These are phyloP conservation scores for Angomonas deanei DNA, from an alignment of 208 protist genomes.

Conservation along the genomic window DNA sequence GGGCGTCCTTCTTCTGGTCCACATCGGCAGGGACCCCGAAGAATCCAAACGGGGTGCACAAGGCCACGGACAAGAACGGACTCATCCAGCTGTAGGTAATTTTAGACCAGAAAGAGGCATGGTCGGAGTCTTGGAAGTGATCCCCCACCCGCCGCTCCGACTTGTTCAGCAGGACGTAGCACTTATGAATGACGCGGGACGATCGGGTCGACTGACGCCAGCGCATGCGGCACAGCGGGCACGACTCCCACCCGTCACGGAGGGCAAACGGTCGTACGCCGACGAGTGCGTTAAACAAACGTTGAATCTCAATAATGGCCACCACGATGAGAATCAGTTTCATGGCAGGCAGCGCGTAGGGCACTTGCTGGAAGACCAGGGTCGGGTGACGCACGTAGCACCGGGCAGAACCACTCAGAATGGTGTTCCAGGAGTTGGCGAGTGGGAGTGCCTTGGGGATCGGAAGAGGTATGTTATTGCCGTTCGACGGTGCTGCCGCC, in stretches of 20 bases:
- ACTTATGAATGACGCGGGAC: neutral
- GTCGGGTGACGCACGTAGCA: constrained; percentile 12
- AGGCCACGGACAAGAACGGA: constrained; percentile 48
- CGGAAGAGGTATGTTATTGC: neutral
- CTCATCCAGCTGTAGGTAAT: constrained; percentile 69
- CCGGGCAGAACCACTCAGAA: neutral
- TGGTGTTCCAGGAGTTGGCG: neutral
- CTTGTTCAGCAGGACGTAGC: neutral
- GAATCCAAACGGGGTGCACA: constrained; percentile 35
- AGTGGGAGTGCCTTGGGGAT: too few relatives aligned
- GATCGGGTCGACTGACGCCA: constrained; percentile 6
- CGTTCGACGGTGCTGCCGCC: neutral
- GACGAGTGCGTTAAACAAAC: constrained; percentile 57
- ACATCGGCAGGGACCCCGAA: constrained; percentile 30
- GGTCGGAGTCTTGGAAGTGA: constrained; percentile 45
- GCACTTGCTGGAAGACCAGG: constrained; percentile 15
- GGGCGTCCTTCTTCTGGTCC: constrained; percentile 27
- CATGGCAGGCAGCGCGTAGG: constrained; percentile 24
- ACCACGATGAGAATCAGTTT: constrained; percentile 29
- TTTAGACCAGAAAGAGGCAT: constrained; percentile 19
- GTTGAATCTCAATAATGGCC: constrained; percentile 41
- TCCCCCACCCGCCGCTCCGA: constrained; percentile 20
- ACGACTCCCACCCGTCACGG: constrained; percentile 48
- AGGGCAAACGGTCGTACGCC: constrained; percentile 53
- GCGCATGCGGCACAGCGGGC: constrained; percentile 37